Base-by-base conservation (phyloP, 352 stramenopile species). In the Phytophthora pluvialis region DNA sequence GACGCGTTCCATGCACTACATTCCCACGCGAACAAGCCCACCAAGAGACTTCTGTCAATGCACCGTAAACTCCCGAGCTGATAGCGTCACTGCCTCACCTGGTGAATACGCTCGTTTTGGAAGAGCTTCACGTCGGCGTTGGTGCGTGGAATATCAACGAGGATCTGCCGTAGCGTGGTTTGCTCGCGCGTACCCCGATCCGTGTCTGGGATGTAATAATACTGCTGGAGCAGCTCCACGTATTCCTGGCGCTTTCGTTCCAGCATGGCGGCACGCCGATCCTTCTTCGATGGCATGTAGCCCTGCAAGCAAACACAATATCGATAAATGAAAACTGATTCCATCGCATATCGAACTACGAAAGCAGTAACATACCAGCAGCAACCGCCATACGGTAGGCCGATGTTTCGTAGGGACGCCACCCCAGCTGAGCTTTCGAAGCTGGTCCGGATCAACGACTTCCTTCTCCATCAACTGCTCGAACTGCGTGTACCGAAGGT, bases 71-170 rank as follows among this genome's bases (percentile, higher is more conserved):
- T 21, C 10, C 4, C 3, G 46, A 29, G 13, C 1, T 32, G 26
- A 54, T 54, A 6, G 38, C n/a, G 39, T 12, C n/a, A 43, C 2
- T 15, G 3, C 31, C 43, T 58, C 42, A 95, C 88, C 73, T 95
- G 86, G 54, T 96, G 92, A 54, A 98, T 86, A 25, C 86, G 80
- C 70, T 98, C 94, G 40, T 98, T 96, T 55, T 98, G 93, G 80
- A 99, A 99, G 7, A 99, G 88, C 31, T 91, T 93, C 29, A 99
- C 88, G 42, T 98, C 95, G 5, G 97, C 97, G 59, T 96, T 97
- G 10, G 98, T 99, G 6, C 98, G 83, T 36, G 98, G 98, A 21
- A 99, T 97, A 77, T 99, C 98, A n/a, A 99, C 97, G 36, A 99
- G 75, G 21, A 99, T 99, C 71, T 96, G 88, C 5, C 89, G 83